Evolutionary conservation across 768 basidiomycete genomes (phyloP).

Genomic region (Gautieria morchelliformis): DNA sequence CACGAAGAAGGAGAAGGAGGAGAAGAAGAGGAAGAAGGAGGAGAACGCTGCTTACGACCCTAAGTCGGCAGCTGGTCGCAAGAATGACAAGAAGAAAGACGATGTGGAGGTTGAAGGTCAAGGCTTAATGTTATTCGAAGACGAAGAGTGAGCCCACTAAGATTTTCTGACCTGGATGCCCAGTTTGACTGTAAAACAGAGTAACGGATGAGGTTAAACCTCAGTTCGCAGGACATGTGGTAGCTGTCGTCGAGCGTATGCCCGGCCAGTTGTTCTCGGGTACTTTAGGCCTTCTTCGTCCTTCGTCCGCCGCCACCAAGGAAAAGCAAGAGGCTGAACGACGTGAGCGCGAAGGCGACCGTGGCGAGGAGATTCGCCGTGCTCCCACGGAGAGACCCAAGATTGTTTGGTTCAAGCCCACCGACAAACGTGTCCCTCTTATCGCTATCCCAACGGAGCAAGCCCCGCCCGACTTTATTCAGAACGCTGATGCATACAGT

Average conservation of each 20-base stretch:
- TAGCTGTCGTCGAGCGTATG: conserved; percentile 99
- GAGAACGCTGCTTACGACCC: conserved; percentile 94
- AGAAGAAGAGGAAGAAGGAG: conserved; percentile 99
- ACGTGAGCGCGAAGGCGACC: conserved; percentile 92
- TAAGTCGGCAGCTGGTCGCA: conserved; percentile 62
- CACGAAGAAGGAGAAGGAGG: conserved; percentile 99
- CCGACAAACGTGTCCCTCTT: conserved; percentile 95
- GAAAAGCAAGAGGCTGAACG: conserved; percentile 98
- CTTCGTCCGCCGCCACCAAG: conserved; percentile 94
- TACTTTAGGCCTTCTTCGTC: conserved; percentile 87
- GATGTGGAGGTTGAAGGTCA: conserved; percentile 99
- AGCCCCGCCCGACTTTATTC: conserved; percentile 91
- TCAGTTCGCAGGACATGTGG: conserved; percentile 97
- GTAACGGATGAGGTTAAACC: conserved; percentile 98
- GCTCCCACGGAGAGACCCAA: conserved; percentile 83
- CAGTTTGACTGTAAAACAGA: conserved; percentile 29
- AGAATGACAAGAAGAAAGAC: conserved; percentile 99
- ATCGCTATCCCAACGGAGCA: conserved; percentile 99
- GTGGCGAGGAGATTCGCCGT: conserved; percentile 73
- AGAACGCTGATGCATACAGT: conserved; percentile 84
- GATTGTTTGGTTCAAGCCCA: conserved; percentile 99
- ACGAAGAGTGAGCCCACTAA: conserved; percentile 67
- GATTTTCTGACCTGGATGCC: background rate
- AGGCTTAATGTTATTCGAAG: conserved; percentile 91
- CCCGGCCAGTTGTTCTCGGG: conserved; percentile 98